These are phyloP conservation scores for Hypoxylon subgilvum DNA, from an alignment of 495 filamentous ascomycete genomes.

Conservation along the genomic window DNA sequence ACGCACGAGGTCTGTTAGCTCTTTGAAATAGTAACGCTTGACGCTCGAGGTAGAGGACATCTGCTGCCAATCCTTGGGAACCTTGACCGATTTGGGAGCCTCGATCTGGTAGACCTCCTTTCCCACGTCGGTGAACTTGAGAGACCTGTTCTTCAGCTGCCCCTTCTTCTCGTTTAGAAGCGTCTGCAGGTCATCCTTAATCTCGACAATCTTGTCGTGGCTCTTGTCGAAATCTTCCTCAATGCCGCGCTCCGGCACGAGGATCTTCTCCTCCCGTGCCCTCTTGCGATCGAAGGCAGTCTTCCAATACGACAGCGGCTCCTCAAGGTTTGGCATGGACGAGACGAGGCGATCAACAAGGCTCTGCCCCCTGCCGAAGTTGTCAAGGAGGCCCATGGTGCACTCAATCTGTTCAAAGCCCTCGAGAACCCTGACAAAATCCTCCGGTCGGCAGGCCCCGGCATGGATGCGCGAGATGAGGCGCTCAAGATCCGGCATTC, in stretches of 20 bases:
- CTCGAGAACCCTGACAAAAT: slow-evolving; percentile 93
- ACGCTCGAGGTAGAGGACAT: slow-evolving; percentile 92
- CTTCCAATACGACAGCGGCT: slow-evolving; percentile 83
- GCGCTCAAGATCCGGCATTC: slow-evolving; percentile 93
- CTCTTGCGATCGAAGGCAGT: slow-evolving; percentile 86
- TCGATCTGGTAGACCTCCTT: slow-evolving; percentile 98
- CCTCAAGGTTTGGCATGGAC: slow-evolving; percentile 81
- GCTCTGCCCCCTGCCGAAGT: slow-evolving; percentile 73
- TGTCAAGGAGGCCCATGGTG: slow-evolving; percentile 77
- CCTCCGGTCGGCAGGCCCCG: slow-evolving; percentile 80
- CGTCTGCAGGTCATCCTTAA: slow-evolving; percentile 72
- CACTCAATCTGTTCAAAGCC: slow-evolving; percentile 98
- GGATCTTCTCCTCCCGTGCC: slow-evolving; percentile 70
- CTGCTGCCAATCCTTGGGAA: slow-evolving; percentile 89
- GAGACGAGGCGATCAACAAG: slow-evolving; percentile 83
- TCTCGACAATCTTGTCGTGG: slow-evolving; percentile 73
- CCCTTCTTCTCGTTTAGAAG: slow-evolving; percentile 73
- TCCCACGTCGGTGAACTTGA: slow-evolving; percentile 86
- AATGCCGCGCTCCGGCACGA: slow-evolving; percentile 87
- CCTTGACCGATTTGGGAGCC: slow-evolving; percentile 82
- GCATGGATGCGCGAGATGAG: slow-evolving; percentile 95
- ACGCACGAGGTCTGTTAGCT: slow-evolving; percentile 79
- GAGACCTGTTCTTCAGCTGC: slow-evolving; percentile 67
- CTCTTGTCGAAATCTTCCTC: slow-evolving; percentile 93
- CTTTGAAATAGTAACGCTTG: slow-evolving; percentile 93